Conservation (phyloP, 2,329 filamentous ascomycete genomes). For the Paecilomyces formosus region DNA sequence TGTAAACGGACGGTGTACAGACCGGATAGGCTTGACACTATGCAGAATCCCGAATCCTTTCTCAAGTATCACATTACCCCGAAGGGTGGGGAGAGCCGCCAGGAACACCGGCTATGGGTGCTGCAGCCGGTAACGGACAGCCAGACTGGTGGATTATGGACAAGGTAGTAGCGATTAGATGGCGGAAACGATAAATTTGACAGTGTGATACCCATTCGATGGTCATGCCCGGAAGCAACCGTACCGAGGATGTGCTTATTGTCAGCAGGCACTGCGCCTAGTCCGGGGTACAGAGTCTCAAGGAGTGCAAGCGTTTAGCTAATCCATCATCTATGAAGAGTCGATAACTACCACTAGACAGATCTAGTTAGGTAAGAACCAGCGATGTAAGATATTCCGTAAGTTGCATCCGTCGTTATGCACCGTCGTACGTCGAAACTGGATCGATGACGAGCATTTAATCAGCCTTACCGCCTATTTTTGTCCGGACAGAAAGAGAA, state of each 20-base stretch:
- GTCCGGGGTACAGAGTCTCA: background rate
- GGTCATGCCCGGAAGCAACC: background rate
- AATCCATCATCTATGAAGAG: background rate
- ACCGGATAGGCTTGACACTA: background rate
- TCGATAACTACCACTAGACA: background rate
- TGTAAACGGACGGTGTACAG: background rate
- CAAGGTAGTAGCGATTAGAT: background rate
- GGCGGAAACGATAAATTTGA: background rate
- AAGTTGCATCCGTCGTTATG: background rate
- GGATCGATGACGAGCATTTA: background rate
- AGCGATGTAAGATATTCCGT: background rate
- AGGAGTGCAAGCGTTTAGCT: background rate
- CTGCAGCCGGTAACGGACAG: background rate
- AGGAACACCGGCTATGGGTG: background rate
- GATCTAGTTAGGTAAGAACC: background rate
- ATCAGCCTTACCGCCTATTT: background rate
- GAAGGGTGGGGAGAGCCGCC: background rate
- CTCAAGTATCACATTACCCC: background rate
- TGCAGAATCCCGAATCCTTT: background rate
- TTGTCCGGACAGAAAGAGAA: background rate
- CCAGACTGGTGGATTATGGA: background rate
- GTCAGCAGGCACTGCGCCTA: background rate
- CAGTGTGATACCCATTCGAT: background rate
- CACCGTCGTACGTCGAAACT: background rate
- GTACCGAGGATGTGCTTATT: background rate